phyloP scores from a whole-genome alignment of 2,329 filamentous ascomycete genomes.

The Paraphoma sp. region DNA sequence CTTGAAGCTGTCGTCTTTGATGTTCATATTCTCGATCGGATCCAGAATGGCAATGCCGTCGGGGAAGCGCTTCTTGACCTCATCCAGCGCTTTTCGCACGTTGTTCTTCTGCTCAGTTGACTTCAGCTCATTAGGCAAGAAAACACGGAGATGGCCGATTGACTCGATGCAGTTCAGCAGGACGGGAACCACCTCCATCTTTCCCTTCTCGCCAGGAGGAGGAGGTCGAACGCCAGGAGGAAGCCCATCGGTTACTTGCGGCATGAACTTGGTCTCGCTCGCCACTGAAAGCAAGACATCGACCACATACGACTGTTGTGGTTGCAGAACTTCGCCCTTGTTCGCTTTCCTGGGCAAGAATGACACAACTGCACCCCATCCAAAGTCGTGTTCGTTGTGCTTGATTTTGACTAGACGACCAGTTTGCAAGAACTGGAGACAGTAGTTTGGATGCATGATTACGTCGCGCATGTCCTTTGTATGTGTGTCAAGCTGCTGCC shows the following conservation, averaged over 20 bases:
- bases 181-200: constrained; percentile 85
- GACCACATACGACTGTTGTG: constrained; percentile 80
- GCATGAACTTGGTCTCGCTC: constrained; percentile 58
- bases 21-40: constrained; percentile 95
- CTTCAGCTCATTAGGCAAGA: constrained; percentile 79
- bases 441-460: constrained; percentile 90
- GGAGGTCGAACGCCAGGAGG: constrained; percentile 68
- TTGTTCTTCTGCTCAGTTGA: constrained; percentile 71
- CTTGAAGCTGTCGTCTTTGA: constrained; percentile 91
- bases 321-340: constrained; percentile 70
- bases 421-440: constrained; percentile 80
- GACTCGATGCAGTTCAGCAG: constrained; percentile 84
- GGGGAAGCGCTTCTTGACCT: constrained; percentile 86
- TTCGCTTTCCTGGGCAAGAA: constrained; percentile 69
- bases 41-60: constrained; percentile 90
- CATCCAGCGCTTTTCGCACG: constrained; percentile 71
- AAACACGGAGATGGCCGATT: constrained; percentile 83
- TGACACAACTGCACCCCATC: constrained; percentile 90
- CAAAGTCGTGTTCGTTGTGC: constrained; percentile 81
- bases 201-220: constrained; percentile 67
- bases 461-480: constrained; percentile 89
- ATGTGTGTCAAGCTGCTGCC: constrained; percentile 82
- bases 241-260: constrained; percentile 70
- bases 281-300: constrained; percentile 78
- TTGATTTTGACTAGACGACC: constrained; percentile 90